phyloP scores from a whole-genome alignment of 371 early-diverging fungal species.

The Catenaria anguillulae region DNA sequence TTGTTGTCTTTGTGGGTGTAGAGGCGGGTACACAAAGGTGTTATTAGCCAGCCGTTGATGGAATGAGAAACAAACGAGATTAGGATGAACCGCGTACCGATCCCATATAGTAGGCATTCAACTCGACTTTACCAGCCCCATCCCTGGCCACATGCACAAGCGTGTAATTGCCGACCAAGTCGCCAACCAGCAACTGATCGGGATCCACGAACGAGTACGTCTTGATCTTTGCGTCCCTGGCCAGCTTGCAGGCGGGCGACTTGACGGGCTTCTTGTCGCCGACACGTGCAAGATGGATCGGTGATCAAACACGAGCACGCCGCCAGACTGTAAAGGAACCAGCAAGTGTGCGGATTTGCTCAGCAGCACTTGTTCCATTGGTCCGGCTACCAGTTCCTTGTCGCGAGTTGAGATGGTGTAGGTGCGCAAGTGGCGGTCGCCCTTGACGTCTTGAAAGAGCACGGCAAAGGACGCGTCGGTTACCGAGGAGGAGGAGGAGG shows the following conservation, averaged over 20 bases:
- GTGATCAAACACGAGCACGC: slow-evolving; percentile 53
- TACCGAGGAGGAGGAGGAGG: too few species aligned
- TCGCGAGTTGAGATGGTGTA: slow-evolving; percentile 38
- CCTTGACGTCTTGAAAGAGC: slow-evolving; percentile 55
- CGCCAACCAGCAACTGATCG: slow-evolving; percentile 51
- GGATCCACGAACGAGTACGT: slow-evolving; percentile 30
- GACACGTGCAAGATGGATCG: slow-evolving; percentile 16
- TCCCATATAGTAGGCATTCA: neutral
- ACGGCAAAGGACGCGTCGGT: slow-evolving; percentile 18
- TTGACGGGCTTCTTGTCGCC: neutral
- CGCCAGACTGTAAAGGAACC: slow-evolving; percentile 35
- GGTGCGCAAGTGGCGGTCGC: slow-evolving; percentile 42
- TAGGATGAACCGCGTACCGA: too few species aligned
- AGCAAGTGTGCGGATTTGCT: slow-evolving; percentile 38
- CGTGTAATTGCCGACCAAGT: slow-evolving; percentile 49
- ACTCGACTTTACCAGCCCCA: too few species aligned
- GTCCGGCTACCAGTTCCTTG: slow-evolving; percentile 30
- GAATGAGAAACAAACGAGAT: too few species aligned
- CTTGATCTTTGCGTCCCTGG: neutral
- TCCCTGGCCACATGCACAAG: slow-evolving; percentile 23
- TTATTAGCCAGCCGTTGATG: neutral
- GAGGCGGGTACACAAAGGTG: neutral
- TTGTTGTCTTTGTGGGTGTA: slow-evolving; percentile 27
- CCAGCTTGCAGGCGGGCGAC: neutral
- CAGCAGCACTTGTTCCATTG: slow-evolving; percentile 28